These are phyloP conservation scores for Colletotrichum spaethianum DNA, from an alignment of 2,329 filamentous ascomycete genomes.

Conservation along the genomic window DNA sequence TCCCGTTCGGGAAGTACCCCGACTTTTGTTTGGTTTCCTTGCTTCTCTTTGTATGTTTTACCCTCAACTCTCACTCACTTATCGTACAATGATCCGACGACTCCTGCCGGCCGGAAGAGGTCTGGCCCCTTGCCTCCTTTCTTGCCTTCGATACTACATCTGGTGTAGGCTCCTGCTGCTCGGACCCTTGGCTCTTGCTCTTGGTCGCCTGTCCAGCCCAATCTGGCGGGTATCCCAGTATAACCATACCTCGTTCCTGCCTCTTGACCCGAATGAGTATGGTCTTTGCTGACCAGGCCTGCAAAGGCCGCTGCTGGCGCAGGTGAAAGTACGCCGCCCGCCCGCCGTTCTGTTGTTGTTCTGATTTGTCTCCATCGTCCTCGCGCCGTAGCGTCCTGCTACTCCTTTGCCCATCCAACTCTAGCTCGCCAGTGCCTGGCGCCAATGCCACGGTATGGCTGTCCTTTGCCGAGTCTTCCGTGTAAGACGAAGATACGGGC, in stretches of 20 bases:
- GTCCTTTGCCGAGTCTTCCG: conserved; percentile 16
- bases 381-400: conserved; percentile 20
- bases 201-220: conserved; percentile 20
- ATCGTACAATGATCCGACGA: conserved; percentile 28
- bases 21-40: conserved; percentile 26
- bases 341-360: conserved; percentile 1
- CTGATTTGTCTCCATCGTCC: conserved; percentile 7
- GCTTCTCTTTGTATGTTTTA: conserved; percentile 13
- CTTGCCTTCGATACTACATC: background rate
- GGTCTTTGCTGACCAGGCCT: background rate
- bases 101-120: conserved; percentile 11
- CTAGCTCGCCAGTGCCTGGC: conserved; percentile 5
- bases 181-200: conserved; percentile 2
- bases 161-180: conserved; percentile 9
- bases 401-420: conserved; percentile 7
- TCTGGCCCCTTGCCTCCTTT: conserved; percentile 11
- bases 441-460: background rate
- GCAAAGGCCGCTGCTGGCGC: conserved; percentile 4
- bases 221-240: conserved; percentile 8
- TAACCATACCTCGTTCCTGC: conserved; percentile 13
- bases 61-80: background rate
- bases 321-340: conserved; percentile 13
- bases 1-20: conserved; percentile 11
- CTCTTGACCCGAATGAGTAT: conserved; percentile 25
- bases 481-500: background rate